A percentile compares a stretch with the other conserved stretches of the same genome.
Conservation (phyloP, 768 basidiomycete species). For the Tulasnella sp. region DNA sequence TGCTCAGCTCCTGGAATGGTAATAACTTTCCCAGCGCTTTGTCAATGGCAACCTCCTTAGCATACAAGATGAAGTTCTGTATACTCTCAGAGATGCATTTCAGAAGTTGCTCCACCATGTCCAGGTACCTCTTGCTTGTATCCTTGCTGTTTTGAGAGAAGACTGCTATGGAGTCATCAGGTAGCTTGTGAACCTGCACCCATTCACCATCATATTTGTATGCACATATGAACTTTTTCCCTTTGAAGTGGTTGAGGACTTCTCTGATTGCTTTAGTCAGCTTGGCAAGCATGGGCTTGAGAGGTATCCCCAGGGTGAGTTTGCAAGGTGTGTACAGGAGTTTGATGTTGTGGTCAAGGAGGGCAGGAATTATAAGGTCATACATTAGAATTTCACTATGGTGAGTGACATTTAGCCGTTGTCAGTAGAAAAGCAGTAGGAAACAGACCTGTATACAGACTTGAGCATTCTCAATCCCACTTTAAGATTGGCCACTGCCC, state of each 20-base stretch:
- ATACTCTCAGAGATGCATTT: conserved; percentile 78
- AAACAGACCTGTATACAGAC: conserved; percentile 72
- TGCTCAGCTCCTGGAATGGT: conserved; percentile 96
- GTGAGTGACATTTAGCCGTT: too few relatives aligned
- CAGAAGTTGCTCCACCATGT: conserved; percentile 86
- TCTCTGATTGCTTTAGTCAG: conserved; percentile 98
- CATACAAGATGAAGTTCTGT: conserved; percentile 86
- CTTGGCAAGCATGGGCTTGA: conserved; percentile 99
- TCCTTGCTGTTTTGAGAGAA: conserved; percentile 98
- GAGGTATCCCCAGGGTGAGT: conserved; percentile 83
- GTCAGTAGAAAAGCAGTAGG: not conserved
- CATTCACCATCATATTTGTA: conserved; percentile 99
- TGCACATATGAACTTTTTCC: conserved; percentile 92
- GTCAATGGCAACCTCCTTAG: conserved; percentile 95
- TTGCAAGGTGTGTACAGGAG: conserved; percentile 65
- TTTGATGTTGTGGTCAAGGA: conserved; percentile 67
- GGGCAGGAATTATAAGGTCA: conserved; percentile 81
- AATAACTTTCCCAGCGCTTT: conserved; percentile 69
- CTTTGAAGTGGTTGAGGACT: conserved; percentile 92
- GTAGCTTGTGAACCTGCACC: conserved; percentile 83
- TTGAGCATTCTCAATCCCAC: conserved; percentile 70
- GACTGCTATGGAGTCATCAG: conserved; percentile 73
- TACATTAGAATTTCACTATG: conserved; percentile 83
- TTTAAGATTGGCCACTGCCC: conserved; percentile 65
- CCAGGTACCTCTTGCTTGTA: conserved; percentile 98